Evolutionary conservation across 2,329 filamentous ascomycete genomes (phyloP).

Genomic region (Aspergillus spinulosporus): DNA sequence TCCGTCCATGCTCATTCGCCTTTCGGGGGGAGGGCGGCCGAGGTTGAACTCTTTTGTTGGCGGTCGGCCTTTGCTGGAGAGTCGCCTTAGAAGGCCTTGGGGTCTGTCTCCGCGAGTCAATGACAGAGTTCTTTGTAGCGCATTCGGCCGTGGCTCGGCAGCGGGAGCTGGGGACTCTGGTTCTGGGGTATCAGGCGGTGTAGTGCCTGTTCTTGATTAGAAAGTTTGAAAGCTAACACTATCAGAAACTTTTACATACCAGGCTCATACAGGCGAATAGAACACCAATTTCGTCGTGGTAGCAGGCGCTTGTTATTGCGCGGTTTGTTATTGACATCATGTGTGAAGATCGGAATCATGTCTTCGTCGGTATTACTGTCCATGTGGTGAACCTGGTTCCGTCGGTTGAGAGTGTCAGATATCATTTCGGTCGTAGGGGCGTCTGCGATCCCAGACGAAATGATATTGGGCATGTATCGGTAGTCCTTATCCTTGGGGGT

Average conservation of each 20-base stretch:
- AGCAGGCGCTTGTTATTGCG: constrained; percentile 89
- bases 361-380: constrained; percentile 80
- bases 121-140: constrained; percentile 61
- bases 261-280: constrained; percentile 80
- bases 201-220: constrained; percentile 62
- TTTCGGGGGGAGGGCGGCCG: constrained; percentile 24
- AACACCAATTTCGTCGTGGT: constrained; percentile 93
- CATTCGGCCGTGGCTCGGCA: constrained; percentile 36
- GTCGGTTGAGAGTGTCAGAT: constrained; percentile 88
- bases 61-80: constrained; percentile 47
- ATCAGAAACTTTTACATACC: constrained; percentile 46
- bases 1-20: constrained; percentile 40
- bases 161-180: constrained; percentile 43
- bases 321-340: constrained; percentile 83
- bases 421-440: constrained; percentile 83
- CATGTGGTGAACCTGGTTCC: constrained; percentile 73
- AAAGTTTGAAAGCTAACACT: not conserved
- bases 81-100: constrained; percentile 45
- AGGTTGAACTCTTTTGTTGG: constrained; percentile 43
- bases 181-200: constrained; percentile 67
- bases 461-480: constrained; percentile 93
- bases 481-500: constrained; percentile 88
- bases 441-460: constrained; percentile 93
- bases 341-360: constrained; percentile 90
- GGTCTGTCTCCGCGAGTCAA: constrained; percentile 57